Evolutionary conservation across 2,329 filamentous ascomycete genomes (phyloP), one percentile per base, ranked within the genome.

Genomic region (Monilinia polystroma): DNA sequence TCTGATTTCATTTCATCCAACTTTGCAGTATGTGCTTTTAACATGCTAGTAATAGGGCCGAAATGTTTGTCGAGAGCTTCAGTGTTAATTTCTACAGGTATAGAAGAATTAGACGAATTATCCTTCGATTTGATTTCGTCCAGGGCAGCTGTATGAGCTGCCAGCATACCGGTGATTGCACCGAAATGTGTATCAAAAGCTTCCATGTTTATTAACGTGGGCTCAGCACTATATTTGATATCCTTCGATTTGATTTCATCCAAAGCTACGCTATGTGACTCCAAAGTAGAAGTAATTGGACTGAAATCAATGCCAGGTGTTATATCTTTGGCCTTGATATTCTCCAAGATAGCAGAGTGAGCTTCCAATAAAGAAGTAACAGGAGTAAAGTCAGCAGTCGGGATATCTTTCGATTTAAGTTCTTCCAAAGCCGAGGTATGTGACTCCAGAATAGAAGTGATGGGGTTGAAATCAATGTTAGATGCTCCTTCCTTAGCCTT

Each of bases 1-100:
- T 59, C 55, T 11, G 47, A 55, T 59, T 70, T 73, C 4, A 73
- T 58, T 54, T 71, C 72, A 10, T 73, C 66, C 38, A 73, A 55
- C 12, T 57, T 47, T 7, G 62, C 32, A 12, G 68, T 66, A 54
- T 72, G 69, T 10, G 41, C 43, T 38, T 70, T 64, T 8, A 72
- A 41, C n/a, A 62, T 63, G 35, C 26, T 45, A 16, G 58, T 55
- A 23, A 72, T 68, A 6, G 60, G 38, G 35, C 52, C 51, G 45
- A 70, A 47, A n/a, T 71, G 64, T 45, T 63, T 53, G 14, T 67
- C 43, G 26, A 68, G 32, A 8, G 32, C 16, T 18, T 64, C 32
- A 20, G 18, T 64, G 20, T 11, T 45, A 11, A 38, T 53, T 43
- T 58, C 66, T 10, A 63, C 43, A 14, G 35, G 11, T 10, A 12